A percentile compares a stretch with the other conserved stretches of the same genome.
These are phyloP conservation scores for Aspergillus cavernicola DNA, from an alignment of 495 filamentous ascomycete species.

Conservation along the genomic window DNA sequence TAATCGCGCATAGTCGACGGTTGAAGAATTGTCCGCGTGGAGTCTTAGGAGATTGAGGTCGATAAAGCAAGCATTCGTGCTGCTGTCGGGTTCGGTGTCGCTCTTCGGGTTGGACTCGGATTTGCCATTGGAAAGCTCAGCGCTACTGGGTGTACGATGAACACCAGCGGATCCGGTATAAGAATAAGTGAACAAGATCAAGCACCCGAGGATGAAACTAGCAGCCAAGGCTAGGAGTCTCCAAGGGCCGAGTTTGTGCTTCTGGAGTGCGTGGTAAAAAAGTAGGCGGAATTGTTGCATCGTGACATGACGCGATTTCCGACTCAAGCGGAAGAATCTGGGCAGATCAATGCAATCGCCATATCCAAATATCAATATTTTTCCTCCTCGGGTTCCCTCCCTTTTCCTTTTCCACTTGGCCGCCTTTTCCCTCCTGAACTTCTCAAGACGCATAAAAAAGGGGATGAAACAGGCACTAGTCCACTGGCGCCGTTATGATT, in stretches of 20 bases:
- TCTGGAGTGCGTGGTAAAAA: constrained; percentile 8
- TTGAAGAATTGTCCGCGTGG: constrained; percentile 8
- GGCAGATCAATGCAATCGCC: constrained; percentile 1
- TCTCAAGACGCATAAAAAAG: constrained; percentile 2
- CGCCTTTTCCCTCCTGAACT: not conserved
- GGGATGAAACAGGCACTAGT: constrained; percentile 9
- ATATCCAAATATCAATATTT: not conserved
- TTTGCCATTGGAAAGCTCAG: not conserved
- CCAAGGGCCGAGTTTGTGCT: not conserved
- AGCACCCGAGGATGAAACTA: not conserved
- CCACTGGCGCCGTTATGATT: constrained; percentile 6
- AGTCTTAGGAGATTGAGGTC: constrained; percentile 19
- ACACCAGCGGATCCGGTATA: not conserved
- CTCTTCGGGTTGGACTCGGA: not conserved
- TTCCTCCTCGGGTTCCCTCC: not conserved
- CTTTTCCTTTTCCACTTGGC: not conserved
- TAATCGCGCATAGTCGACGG: constrained; percentile 18
- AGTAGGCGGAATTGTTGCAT: constrained; percentile 13
- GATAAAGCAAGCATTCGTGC: constrained; percentile 12
- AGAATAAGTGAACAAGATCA: constrained; percentile 11
- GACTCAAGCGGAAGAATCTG: not conserved
- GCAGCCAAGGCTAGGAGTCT: constrained; percentile 5
- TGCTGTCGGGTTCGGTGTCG: not conserved
- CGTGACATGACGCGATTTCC: constrained; percentile 5
- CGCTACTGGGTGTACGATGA: not conserved